Evolutionary conservation across 768 basidiomycete species (phyloP).

Genomic region (Phanerochaete carnosa): DNA sequence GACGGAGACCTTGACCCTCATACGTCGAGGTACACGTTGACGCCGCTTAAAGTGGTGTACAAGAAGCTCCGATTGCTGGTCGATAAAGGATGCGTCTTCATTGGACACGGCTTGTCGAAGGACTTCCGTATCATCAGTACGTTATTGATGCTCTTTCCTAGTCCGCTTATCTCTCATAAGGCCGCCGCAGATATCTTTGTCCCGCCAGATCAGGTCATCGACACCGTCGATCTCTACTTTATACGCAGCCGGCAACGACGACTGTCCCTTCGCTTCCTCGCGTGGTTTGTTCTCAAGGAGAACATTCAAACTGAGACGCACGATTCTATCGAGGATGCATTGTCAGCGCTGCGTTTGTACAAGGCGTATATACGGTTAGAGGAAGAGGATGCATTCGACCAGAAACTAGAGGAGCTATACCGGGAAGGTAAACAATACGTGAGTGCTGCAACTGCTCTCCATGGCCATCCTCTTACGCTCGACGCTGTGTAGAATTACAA

Average conservation of each 20-base stretch:
- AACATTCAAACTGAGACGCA: slow-evolving; percentile 93
- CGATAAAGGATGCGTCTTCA: slow-evolving; percentile 93
- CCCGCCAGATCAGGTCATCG: slow-evolving; percentile 92
- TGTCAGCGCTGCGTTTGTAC: slow-evolving; percentile 81
- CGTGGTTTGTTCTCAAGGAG: slow-evolving; percentile 90
- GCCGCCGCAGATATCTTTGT: slow-evolving; percentile 79
- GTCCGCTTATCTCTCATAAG: not conserved
- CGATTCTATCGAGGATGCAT: slow-evolving; percentile 98
- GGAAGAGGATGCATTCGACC: slow-evolving; percentile 73
- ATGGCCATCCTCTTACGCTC: not conserved
- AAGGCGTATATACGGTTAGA: slow-evolving; percentile 79
- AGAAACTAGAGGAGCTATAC: slow-evolving; percentile 84
- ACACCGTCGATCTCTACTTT: slow-evolving; percentile 97
- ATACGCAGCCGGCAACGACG: slow-evolving; percentile 77
- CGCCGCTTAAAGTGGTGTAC: slow-evolving; percentile 96
- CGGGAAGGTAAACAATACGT: slow-evolving; percentile 74
- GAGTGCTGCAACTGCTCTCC: slow-evolving; percentile 21
- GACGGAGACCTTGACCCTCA: slow-evolving; percentile 91
- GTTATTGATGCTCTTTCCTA: slow-evolving; percentile 26
- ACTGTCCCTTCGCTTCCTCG: slow-evolving; percentile 86
- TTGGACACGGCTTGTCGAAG: slow-evolving; percentile 95
- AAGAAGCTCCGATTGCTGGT: slow-evolving; percentile 94
- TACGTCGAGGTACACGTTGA: slow-evolving; percentile 81
- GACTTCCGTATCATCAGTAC: slow-evolving; percentile 98
- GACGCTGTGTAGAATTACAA: slow-evolving; percentile 7